A percentile compares a stretch with the other conserved stretches of the same genome.
Conservation (phyloP, 352 stramenopile species). For the Pythium graminicola region DNA sequence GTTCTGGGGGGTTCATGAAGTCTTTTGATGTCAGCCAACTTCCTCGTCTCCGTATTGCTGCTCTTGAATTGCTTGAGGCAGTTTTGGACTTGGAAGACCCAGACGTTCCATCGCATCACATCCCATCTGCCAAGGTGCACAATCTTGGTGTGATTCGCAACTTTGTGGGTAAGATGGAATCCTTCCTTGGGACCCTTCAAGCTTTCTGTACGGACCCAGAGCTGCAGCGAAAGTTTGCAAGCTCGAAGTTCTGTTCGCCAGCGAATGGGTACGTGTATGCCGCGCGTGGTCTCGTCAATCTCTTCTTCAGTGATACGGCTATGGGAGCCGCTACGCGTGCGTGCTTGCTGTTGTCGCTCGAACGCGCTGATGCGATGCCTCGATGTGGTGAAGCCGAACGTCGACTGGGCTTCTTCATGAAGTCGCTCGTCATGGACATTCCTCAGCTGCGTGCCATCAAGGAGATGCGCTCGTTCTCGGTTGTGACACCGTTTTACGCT, state of each 20-base stretch:
- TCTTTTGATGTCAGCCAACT: constrained; percentile 70
- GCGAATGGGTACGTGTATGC: constrained; percentile 76
- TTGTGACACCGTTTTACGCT: constrained; percentile 87
- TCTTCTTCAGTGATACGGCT: constrained; percentile 68
- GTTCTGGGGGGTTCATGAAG: constrained; percentile 64
- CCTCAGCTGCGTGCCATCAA: constrained; percentile 63
- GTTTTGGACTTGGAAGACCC: constrained; percentile 79
- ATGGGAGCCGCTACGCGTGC: constrained; percentile 61
- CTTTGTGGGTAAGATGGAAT: constrained; percentile 86
- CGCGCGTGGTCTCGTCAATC: constrained; percentile 61
- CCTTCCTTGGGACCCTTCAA: constrained; percentile 57
- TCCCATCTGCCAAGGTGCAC: constrained; percentile 55
- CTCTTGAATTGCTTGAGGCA: constrained; percentile 71
- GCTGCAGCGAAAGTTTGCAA: constrained; percentile 63
- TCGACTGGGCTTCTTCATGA: constrained; percentile 84
- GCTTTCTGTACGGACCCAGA: constrained; percentile 60
- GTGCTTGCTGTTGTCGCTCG: constrained; percentile 22
- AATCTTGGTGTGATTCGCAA: constrained; percentile 81
- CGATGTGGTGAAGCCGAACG: constrained; percentile 78
- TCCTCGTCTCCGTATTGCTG: constrained; percentile 45
- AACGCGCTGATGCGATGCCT: constrained; percentile 40
- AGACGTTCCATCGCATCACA: constrained; percentile 60
- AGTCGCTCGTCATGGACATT: constrained; percentile 83
- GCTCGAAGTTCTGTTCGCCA: constrained; percentile 74
- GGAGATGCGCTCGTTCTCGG: constrained; percentile 83